phyloP scores from a whole-genome alignment of 306 rosid species.

The Prunus armeniaca region DNA sequence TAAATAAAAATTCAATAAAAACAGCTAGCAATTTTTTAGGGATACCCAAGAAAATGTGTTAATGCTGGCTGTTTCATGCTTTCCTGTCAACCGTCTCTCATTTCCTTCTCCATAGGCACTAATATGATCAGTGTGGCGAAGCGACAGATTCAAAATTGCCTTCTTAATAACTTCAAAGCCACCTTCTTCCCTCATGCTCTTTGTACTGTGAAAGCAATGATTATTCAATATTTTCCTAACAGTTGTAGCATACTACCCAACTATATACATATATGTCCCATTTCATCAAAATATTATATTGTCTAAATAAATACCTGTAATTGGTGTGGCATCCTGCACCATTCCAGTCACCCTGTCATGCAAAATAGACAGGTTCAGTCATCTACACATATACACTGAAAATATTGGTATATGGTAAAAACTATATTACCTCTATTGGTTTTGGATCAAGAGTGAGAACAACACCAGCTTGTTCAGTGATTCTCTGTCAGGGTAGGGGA shows the following conservation, averaged over 20 bases:
- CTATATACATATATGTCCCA: constrained; percentile 5
- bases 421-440: constrained; percentile 75
- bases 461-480: constrained; percentile 98
- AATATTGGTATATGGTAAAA: background rate
- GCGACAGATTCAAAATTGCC: constrained; percentile 92
- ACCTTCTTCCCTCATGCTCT: constrained; percentile 98
- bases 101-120: constrained; percentile 98
- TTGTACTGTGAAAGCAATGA: constrained; percentile 57
- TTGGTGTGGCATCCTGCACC: constrained; percentile 99
- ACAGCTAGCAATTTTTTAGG: constrained; percentile 12
- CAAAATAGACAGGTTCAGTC: constrained; percentile 14
- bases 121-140: constrained; percentile 84
- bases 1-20: constrained; percentile 1
- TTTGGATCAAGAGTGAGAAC: constrained; percentile 96
- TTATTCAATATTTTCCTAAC: constrained; percentile 5
- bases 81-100: constrained; percentile 97
- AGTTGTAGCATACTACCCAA: constrained; percentile 1
- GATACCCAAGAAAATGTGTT: constrained; percentile 91
- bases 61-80: constrained; percentile 92
- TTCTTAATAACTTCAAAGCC: constrained; percentile 87
- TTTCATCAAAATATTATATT: background rate
- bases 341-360: constrained; percentile 93
- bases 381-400: constrained; percentile 5
- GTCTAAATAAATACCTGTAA: constrained; percentile 60
- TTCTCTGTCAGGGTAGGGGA: constrained; percentile 62